Evolutionary conservation across 495 filamentous ascomycete genomes (phyloP).

Genomic region (Amorphotheca resinae): DNA sequence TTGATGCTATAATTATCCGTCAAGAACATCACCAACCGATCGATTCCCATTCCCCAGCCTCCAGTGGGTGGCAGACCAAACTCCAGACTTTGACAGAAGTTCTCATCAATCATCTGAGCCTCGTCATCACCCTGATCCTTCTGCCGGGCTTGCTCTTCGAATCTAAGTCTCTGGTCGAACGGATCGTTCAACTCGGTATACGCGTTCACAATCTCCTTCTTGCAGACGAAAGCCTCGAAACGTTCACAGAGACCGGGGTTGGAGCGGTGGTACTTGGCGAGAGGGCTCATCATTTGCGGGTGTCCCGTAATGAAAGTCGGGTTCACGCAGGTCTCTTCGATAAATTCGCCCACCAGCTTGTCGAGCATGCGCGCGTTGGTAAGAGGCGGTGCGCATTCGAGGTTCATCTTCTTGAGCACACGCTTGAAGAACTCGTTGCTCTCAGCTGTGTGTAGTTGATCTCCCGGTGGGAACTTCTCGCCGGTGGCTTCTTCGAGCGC

Average conservation of each 20-base stretch:
- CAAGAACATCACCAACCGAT: slow-evolving; percentile 88
- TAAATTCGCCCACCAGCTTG: slow-evolving; percentile 91
- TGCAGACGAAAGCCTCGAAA: slow-evolving; percentile 95
- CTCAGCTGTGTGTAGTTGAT: slow-evolving; percentile 80
- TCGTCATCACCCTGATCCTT: slow-evolving; percentile 96
- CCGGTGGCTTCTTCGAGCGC: slow-evolving; percentile 79
- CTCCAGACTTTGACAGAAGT: slow-evolving; percentile 74
- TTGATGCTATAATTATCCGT: slow-evolving; percentile 93
- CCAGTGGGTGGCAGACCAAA: slow-evolving; percentile 81
- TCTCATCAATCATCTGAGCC: slow-evolving; percentile 91
- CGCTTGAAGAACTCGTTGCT: slow-evolving; percentile 76
- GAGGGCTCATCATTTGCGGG: slow-evolving; percentile 94
- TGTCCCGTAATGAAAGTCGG: slow-evolving; percentile 93
- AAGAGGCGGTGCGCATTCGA: slow-evolving; percentile 79
- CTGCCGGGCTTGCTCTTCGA: slow-evolving; percentile 92
- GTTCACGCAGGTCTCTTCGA: slow-evolving; percentile 87
- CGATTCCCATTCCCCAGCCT: slow-evolving; percentile 96
- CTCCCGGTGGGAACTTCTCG: slow-evolving; percentile 82
- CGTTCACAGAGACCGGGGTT: slow-evolving; percentile 83
- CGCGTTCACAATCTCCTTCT: slow-evolving; percentile 92
- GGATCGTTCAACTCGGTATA: slow-evolving; percentile 99
- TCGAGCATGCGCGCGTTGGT: slow-evolving; percentile 98
- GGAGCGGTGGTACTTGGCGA: slow-evolving; percentile 86
- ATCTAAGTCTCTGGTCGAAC: slow-evolving; percentile 84
- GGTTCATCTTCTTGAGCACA: slow-evolving; percentile 74